Percentiles rank a stretch among this genome's conserved stretches.
phyloP scores from a whole-genome alignment of 495 filamentous ascomycete genomes.

The Arthonia radiata region DNA sequence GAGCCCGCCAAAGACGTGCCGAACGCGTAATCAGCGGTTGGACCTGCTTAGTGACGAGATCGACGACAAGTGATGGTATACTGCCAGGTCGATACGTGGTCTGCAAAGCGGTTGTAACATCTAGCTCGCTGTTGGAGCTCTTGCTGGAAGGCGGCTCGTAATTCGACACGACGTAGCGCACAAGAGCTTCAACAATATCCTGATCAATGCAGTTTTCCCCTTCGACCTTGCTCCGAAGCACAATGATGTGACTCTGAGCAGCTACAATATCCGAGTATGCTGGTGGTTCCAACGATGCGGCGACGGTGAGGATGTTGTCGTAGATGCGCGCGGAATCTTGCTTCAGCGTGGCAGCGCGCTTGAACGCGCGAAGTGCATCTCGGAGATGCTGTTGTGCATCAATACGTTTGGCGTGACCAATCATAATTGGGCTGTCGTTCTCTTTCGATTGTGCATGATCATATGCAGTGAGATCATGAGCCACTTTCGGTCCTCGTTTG shows the following conservation, averaged over 20 bases:
- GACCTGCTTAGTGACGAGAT: constrained; percentile 43
- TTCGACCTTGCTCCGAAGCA: constrained; percentile 35
- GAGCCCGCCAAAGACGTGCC: constrained; percentile 46
- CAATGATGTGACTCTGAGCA: constrained; percentile 47
- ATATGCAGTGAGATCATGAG: too few species aligned
- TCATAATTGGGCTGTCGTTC: too few species aligned
- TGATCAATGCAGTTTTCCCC: constrained; percentile 61
- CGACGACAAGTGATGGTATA: constrained; percentile 33
- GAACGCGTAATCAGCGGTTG: constrained; percentile 65
- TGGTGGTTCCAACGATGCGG: constrained; percentile 47
- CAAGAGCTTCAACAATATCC: constrained; percentile 40
- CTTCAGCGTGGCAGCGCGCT: constrained; percentile 56
- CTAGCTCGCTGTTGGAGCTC: too few species aligned
- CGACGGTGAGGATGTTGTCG: constrained; percentile 81
- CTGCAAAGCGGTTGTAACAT: too few species aligned
- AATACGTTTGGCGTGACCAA: too few species aligned
- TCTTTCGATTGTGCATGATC: too few species aligned
- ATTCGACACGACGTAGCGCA: constrained; percentile 36
- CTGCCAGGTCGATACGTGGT: too few species aligned
- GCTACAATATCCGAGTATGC: constrained; percentile 48
- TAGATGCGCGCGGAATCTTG: constrained; percentile 72
- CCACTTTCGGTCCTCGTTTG: constrained; percentile 6
- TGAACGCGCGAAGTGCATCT: constrained; percentile 61
- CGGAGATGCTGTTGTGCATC: constrained; percentile 35
- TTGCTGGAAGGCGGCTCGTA: constrained; percentile 4